Conservation (phyloP, 169 alveolate genomes). For the Plasmodium coatneyi region DNA sequence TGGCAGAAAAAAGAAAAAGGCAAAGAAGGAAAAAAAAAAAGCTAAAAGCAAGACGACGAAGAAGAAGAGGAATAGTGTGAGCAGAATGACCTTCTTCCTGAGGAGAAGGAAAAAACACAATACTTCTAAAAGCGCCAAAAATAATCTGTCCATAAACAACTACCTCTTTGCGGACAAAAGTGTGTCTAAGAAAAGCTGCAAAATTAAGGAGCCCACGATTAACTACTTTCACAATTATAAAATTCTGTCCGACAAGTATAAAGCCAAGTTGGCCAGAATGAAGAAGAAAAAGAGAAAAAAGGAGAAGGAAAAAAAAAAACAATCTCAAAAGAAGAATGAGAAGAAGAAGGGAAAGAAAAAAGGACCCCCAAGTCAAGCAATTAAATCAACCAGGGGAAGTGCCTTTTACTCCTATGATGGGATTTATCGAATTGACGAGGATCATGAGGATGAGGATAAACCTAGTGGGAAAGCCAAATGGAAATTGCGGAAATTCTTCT, state of each 20-base stretch:
- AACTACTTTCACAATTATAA: slow-evolving; percentile 2
- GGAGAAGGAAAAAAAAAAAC: neutral
- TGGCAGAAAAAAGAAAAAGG: neutral
- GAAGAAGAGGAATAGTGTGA: neutral
- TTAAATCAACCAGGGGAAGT: neutral
- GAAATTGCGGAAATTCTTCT: neutral
- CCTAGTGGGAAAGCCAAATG: neutral
- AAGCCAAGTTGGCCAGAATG: neutral
- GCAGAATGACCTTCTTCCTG: neutral
- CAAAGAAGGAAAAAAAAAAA: neutral
- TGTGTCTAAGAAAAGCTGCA: neutral
- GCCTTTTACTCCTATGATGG: neutral
- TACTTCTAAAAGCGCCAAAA: neutral
- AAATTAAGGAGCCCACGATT: neutral
- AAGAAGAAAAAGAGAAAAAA: neutral
- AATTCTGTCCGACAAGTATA: neutral
- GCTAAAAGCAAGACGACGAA: neutral
- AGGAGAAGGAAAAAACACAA: neutral
- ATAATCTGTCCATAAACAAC: neutral
- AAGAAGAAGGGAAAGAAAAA: neutral
- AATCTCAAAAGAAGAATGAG: neutral
- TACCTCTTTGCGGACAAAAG: slow-evolving; percentile 11
- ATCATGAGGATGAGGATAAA: neutral
- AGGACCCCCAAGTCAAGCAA: neutral
- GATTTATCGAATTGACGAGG: neutral